phyloP scores from a whole-genome alignment of 192 early-diverging fungal genomes.

The Entrophospora sp. region DNA sequence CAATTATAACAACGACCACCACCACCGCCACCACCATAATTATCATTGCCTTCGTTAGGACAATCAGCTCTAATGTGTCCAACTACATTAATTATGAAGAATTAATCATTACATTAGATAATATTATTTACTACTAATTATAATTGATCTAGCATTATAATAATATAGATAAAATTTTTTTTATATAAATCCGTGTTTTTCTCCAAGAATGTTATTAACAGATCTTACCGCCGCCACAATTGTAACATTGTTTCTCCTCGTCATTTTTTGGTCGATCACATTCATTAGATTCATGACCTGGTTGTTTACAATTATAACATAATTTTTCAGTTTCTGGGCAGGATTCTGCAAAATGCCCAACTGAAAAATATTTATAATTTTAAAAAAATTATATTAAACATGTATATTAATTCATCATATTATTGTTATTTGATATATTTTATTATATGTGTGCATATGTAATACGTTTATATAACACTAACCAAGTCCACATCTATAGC shows the following conservation, averaged over 20 bases:
- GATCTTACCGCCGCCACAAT: conserved; percentile 43
- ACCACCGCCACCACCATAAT: conserved; percentile 23
- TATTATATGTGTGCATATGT: neutral
- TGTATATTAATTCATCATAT: neutral
- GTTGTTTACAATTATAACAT: conserved; percentile 50
- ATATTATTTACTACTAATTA: too few relatives aligned
- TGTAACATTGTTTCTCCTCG: conserved; percentile 42
- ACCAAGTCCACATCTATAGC: conserved; percentile 53
- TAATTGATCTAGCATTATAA: too few relatives aligned
- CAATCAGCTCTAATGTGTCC: conserved; percentile 47
- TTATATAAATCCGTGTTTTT: too few relatives aligned
- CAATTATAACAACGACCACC: conserved; percentile 38
- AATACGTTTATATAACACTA: neutral
- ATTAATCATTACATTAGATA: too few relatives aligned
- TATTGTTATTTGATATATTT: neutral
- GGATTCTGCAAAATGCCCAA: conserved; percentile 42
- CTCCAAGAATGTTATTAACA: neutral
- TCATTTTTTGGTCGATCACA: conserved; percentile 38
- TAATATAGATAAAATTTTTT: too few relatives aligned
- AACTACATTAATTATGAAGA: too few relatives aligned
- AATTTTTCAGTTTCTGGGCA: conserved; percentile 43
- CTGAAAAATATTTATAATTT: too few relatives aligned
- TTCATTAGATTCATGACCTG: conserved; percentile 41
- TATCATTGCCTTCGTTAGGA: conserved; percentile 26
- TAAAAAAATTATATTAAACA: too few relatives aligned